Percentiles rank a stretch among this genome's conserved stretches.
Conservation (phyloP, 2,329 filamentous ascomycete genomes). For the Penicillium sp. region DNA sequence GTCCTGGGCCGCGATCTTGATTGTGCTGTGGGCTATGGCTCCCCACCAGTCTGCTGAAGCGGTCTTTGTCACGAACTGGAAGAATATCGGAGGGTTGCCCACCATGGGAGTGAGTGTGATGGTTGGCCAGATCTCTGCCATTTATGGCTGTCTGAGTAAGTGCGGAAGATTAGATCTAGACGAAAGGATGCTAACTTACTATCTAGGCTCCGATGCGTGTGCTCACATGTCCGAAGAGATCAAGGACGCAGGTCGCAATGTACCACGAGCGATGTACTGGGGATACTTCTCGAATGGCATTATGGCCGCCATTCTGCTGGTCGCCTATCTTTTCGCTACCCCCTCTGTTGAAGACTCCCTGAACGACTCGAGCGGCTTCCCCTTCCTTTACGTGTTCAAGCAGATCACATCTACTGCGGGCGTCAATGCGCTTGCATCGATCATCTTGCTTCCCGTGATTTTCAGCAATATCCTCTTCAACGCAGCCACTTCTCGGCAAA, state of each 20-base stretch:
- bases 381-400: constrained; percentile 50
- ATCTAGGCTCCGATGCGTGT: constrained; percentile 27
- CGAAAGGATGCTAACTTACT: neutral
- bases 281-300: constrained; percentile 46
- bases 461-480: constrained; percentile 42
- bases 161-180: neutral
- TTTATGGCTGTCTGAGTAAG: constrained; percentile 31
- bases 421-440: constrained; percentile 34
- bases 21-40: constrained; percentile 31
- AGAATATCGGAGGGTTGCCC: constrained; percentile 38
- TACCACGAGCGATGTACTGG: constrained; percentile 47
- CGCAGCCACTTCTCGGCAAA: constrained; percentile 41
- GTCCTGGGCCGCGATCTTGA: constrained; percentile 35
- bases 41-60: constrained; percentile 24
- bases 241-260: constrained; percentile 44
- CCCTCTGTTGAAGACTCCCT: constrained; percentile 35
- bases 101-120: constrained; percentile 35
- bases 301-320: constrained; percentile 43
- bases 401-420: constrained; percentile 22
- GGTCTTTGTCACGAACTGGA: constrained; percentile 36
- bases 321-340: constrained; percentile 45
- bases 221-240: constrained; percentile 49
- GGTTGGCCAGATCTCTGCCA: constrained; percentile 36
- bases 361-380: constrained; percentile 43
- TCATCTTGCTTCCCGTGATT: constrained; percentile 42